phyloP scores from a whole-genome alignment of 2,329 filamentous ascomycete genomes.

The Blumeriella jaapii region DNA sequence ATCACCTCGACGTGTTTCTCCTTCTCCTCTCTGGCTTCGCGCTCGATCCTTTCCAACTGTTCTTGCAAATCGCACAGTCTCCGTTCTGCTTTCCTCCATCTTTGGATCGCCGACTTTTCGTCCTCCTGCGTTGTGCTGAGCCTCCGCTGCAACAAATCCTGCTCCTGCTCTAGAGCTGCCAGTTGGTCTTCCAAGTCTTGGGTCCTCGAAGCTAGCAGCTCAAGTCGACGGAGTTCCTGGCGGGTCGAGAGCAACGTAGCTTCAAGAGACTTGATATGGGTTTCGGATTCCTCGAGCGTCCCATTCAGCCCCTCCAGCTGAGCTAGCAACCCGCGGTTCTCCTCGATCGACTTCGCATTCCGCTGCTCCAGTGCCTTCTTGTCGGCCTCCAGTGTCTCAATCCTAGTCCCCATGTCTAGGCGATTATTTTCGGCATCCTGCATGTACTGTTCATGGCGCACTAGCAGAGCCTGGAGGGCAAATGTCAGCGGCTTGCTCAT shows the following conservation, averaged over 20 bases:
- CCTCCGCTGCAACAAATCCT: constrained; percentile 57
- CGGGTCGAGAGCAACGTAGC: constrained; percentile 67
- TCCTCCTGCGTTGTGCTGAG: constrained; percentile 60
- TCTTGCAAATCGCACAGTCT: constrained; percentile 70
- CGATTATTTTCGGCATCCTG: constrained; percentile 83
- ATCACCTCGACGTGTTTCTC: constrained; percentile 74
- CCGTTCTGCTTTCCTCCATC: constrained; percentile 78
- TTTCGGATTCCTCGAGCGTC: constrained; percentile 68
- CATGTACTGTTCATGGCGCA: constrained; percentile 90
- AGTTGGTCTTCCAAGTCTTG: constrained; percentile 73
- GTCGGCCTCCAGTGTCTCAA: constrained; percentile 62
- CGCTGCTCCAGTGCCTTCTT: constrained; percentile 64
- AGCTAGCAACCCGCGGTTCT: constrained; percentile 71
- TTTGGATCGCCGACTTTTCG: constrained; percentile 63
- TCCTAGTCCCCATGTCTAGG: constrained; percentile 55
- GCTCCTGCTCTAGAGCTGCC: constrained; percentile 67
- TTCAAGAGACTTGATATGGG: constrained; percentile 65
- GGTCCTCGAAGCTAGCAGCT: constrained; percentile 61
- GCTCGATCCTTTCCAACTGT: constrained; percentile 80
- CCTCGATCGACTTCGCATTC: constrained; percentile 69
- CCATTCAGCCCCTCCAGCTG: constrained; percentile 78
- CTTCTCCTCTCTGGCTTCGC: constrained; percentile 67
- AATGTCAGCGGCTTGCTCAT: constrained; percentile 50
- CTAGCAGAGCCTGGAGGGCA: constrained; percentile 71
- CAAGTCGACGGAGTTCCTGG: constrained; percentile 62